Base-by-base conservation (phyloP, 2,329 filamentous ascomycete species). In the Lasiodiplodia citricola region DNA sequence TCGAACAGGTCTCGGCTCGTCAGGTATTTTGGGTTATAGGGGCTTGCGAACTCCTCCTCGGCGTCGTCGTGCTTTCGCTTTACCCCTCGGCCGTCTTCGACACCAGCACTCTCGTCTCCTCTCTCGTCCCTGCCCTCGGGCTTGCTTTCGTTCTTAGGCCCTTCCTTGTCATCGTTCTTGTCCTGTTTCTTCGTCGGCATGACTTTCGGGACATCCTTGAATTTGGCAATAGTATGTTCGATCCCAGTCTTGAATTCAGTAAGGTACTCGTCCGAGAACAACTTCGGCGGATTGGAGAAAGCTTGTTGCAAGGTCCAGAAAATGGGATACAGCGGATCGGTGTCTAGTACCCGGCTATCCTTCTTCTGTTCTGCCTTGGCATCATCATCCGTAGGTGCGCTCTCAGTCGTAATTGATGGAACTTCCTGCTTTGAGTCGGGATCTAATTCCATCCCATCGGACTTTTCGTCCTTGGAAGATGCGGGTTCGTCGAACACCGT, bases 1-100 rank as follows among this genome's bases (percentile, higher is more conserved):
- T 96, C 93, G 79, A 99, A 99, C 1, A 99, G 85, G 78, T 99
- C 96, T 72, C 92, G 88, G 79, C 94, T 98, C n/a, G 96, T 99
- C 21, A 99, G 87, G 78, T 99, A 99, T 77, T 98, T 99, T 1
- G 96, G 95, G 75, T 99, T 99, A 82, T 97, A 98, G 28, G 88
- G 90, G 75, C 89, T 91, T 28, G 89, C 86, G 63, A 90, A 82
- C 70, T 91, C 90, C 67, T 88, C 87, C 62, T 87, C 84, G 8
- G 88, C 87, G 64, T 85, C 85, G 13, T 87, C 85, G 54, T 87
- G 84, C 78, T 94, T 96, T 68, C 93, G 88, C 80, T 94, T 97
- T 37, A 78, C 81, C 5, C 87, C 88, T 71, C 87, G 87, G 67
- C 21, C 72, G 74, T 69, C 72, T 73, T 71, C 88, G 90, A 57